A percentile compares a stretch with the other conserved stretches of the same genome.
phyloP scores from a whole-genome alignment of 164 flowering plant genomes.

The Liquidambar formosana region DNA sequence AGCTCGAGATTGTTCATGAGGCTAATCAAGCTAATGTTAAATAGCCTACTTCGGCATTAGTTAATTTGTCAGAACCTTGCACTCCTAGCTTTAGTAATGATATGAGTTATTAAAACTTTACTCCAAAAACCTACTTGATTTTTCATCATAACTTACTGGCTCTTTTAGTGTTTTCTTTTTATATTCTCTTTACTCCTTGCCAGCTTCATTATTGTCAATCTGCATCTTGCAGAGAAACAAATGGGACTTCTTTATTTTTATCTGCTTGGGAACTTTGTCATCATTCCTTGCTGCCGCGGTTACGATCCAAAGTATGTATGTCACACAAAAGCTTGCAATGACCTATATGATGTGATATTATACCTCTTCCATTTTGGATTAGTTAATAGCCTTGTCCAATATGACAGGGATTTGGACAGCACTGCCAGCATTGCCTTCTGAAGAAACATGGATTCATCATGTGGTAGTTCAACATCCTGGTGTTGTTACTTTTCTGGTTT shows the following conservation, averaged over 20 bases:
- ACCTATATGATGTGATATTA: constrained; percentile 1
- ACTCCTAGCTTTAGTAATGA: too few species aligned
- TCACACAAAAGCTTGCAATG: background rate
- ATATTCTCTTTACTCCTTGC: background rate
- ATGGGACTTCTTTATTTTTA: constrained; percentile 82
- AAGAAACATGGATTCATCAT: constrained; percentile 59
- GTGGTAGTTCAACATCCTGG: constrained; percentile 64
- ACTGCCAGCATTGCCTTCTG: constrained; percentile 24
- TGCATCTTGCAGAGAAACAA: constrained; percentile 76
- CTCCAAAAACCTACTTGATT: too few species aligned
- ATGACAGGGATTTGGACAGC: constrained; percentile 74
- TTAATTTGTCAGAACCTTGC: too few species aligned
- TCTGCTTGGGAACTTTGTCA: constrained; percentile 63
- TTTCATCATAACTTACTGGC: background rate
- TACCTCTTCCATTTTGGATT: constrained; percentile 2
- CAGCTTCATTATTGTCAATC: constrained; percentile 1
- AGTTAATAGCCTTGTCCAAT: background rate
- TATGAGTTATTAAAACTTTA: too few species aligned
- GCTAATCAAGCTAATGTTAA: too few species aligned
- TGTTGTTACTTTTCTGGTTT: constrained; percentile 49
- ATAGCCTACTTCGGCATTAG: too few species aligned
- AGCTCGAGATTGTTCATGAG: too few species aligned
- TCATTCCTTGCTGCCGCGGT: constrained; percentile 48
- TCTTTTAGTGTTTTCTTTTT: background rate
- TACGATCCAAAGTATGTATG: constrained; percentile 70